A percentile compares a stretch with the other conserved stretches of the same genome.
These are phyloP conservation scores for Macadamia integrifolia DNA, from an alignment of 164 flowering plant genomes.

Conservation along the genomic window DNA sequence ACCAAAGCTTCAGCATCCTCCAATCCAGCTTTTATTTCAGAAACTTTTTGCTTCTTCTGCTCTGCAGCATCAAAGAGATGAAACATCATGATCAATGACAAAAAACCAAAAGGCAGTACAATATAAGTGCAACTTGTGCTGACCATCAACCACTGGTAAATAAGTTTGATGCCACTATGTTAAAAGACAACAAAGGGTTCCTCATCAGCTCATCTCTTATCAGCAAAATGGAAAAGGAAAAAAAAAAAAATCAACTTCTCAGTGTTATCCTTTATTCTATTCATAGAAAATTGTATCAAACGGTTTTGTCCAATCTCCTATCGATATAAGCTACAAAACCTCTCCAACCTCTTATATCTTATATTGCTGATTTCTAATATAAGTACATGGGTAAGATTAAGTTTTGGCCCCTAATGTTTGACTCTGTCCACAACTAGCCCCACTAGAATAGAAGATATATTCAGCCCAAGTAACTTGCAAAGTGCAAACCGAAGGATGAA, in stretches of 20 bases:
- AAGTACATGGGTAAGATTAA: no score
- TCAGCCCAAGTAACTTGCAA: no score
- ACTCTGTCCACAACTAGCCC: no score
- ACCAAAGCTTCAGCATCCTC: conserved; percentile 75
- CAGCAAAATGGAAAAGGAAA: background rate
- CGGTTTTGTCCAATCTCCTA: background rate
- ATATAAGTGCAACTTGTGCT: no score
- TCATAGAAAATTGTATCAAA: background rate
- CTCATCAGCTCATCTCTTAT: background rate
- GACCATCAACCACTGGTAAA: background rate
- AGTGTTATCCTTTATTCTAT: background rate
- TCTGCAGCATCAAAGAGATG: conserved; percentile 30
- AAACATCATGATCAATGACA: background rate
- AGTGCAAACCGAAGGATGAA: no score
- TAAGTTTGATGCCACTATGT: background rate
- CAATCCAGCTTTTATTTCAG: conserved; percentile 53
- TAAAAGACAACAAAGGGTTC: background rate
- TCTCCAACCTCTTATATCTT: no score
- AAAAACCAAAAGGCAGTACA: background rate
- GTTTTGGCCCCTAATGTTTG: no score
- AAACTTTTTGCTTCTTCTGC: conserved; percentile 36
- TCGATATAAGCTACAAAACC: background rate
- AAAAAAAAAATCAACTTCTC: background rate
- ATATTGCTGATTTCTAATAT: no score
- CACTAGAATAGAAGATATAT: no score